These are phyloP conservation scores for Epithemia pelagica DNA, from an alignment of 108 stramenopile genomes.

Conservation along the genomic window DNA sequence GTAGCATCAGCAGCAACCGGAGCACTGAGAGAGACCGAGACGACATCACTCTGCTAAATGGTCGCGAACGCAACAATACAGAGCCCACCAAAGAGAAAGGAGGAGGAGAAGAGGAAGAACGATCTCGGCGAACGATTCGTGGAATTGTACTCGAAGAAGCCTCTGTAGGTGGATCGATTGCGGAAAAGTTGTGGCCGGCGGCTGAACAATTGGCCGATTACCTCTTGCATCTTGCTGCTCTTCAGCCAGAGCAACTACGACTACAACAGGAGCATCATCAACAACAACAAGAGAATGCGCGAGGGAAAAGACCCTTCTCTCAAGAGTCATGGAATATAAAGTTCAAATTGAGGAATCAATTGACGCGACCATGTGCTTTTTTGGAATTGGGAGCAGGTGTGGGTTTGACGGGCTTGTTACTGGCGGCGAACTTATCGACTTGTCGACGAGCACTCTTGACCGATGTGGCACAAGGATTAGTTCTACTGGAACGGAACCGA, in stretches of 20 bases:
- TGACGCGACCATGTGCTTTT: no score
- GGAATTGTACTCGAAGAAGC: background rate
- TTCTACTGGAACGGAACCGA: background rate
- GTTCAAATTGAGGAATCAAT: background rate
- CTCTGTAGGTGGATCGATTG: slow-evolving; percentile 2
- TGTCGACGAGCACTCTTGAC: background rate
- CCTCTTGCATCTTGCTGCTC: background rate
- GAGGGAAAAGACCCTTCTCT: background rate
- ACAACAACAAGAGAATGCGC: background rate
- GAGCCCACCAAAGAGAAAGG: background rate
- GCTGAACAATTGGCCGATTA: slow-evolving; percentile 7
- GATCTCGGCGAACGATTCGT: background rate
- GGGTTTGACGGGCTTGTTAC: slow-evolving; percentile 8
- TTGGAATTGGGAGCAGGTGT: slow-evolving; percentile 9
- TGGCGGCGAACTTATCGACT: background rate
- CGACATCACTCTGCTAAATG: background rate
- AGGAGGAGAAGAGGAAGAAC: background rate
- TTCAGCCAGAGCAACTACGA: background rate
- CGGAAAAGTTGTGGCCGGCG: slow-evolving; percentile 9
- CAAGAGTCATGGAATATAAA: background rate
- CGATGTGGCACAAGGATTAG: background rate
- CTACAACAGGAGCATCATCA: background rate
- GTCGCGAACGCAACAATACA: background rate
- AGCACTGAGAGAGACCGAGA: background rate
- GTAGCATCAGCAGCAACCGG: background rate